A percentile compares a stretch with the other conserved stretches of the same genome.
These are phyloP conservation scores for Colletotrichum lupini DNA, from an alignment of 2,329 filamentous ascomycete species.

Conservation along the genomic window DNA sequence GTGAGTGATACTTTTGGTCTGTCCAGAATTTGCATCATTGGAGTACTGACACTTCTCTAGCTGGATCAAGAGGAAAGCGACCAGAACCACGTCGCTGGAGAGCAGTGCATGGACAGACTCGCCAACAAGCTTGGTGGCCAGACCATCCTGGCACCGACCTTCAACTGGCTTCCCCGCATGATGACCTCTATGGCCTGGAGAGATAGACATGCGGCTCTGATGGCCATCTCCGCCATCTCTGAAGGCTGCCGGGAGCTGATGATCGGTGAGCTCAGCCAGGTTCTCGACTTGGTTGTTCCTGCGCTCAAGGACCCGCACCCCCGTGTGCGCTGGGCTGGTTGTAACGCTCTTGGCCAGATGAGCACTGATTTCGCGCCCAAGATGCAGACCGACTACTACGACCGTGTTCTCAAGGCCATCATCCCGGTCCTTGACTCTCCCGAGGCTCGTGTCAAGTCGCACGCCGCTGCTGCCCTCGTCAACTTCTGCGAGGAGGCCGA, in stretches of 20 bases:
- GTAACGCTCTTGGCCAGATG: conserved; percentile 99
- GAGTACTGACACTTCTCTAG: conserved; percentile 54
- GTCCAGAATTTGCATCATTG: background rate
- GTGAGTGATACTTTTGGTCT: conserved; percentile 58
- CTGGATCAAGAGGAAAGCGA: conserved; percentile 97
- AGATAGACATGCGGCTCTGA: conserved; percentile 94
- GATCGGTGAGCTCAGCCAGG: conserved; percentile 93
- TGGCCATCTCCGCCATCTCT: conserved; percentile 98
- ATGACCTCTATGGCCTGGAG: conserved; percentile 95
- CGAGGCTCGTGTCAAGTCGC: conserved; percentile 94
- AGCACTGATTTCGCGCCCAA: conserved; percentile 98
- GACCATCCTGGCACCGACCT: conserved; percentile 91
- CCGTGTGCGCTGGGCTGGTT: conserved; percentile 95
- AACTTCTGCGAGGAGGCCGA: conserved; percentile 99
- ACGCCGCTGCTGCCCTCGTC: conserved; percentile 96
- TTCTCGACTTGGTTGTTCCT: conserved; percentile 93
- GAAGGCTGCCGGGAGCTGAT: conserved; percentile 97
- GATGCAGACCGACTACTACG: conserved; percentile 97
- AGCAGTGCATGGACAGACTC: conserved; percentile 97
- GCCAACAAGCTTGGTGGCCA: conserved; percentile 97
- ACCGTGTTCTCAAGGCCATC: conserved; percentile 86
- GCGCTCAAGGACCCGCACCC: conserved; percentile 90
- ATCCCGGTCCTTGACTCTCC: conserved; percentile 91
- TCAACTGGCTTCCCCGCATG: conserved; percentile 97
- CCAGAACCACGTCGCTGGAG: conserved; percentile 95